Conservation (phyloP, 805 yeast genomes). For the Kodamaea kaohsiungensis region DNA sequence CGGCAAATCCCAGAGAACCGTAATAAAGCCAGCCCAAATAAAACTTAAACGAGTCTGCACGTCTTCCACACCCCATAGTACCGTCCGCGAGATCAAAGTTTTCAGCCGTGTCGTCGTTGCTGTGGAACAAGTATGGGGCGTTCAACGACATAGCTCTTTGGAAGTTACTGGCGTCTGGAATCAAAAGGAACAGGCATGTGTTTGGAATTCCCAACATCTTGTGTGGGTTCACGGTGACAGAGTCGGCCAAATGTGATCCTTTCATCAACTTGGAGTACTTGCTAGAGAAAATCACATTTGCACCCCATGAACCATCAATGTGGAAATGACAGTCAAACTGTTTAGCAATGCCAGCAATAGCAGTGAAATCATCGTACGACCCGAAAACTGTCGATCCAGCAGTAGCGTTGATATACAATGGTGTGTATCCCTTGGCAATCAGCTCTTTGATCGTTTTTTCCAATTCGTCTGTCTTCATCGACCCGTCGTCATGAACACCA, state of each 20-base stretch:
- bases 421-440: slow-evolving; percentile 58
- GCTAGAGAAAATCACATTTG: slow-evolving; percentile 69
- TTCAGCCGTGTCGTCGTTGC: slow-evolving; percentile 45
- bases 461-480: slow-evolving; percentile 52
- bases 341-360: slow-evolving; percentile 55
- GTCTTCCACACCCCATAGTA: slow-evolving; percentile 89
- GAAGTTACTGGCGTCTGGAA: slow-evolving; percentile 67
- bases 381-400: slow-evolving; percentile 92
- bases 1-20: slow-evolving; percentile 64
- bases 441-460: slow-evolving; percentile 47
- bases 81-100: slow-evolving; percentile 83
- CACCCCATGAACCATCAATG: slow-evolving; percentile 92
- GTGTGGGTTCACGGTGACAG: slow-evolving; percentile 82
- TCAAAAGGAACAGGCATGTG: slow-evolving; percentile 69
- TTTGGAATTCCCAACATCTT: slow-evolving; percentile 87
- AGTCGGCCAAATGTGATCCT: slow-evolving; percentile 69
- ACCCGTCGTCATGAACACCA: slow-evolving; percentile 54
- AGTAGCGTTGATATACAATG: slow-evolving; percentile 76
- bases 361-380: slow-evolving; percentile 68
- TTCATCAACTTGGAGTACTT: slow-evolving; percentile 49
- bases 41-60: slow-evolving; percentile 78
- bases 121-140: slow-evolving; percentile 83
- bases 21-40: slow-evolving; percentile 82
- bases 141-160: slow-evolving; percentile 71
- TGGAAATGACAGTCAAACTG: slow-evolving; percentile 71